Percentiles rank a stretch among this genome's conserved stretches.
Conservation (phyloP, 352 stramenopile species). For the Globisporangium viniferum region DNA sequence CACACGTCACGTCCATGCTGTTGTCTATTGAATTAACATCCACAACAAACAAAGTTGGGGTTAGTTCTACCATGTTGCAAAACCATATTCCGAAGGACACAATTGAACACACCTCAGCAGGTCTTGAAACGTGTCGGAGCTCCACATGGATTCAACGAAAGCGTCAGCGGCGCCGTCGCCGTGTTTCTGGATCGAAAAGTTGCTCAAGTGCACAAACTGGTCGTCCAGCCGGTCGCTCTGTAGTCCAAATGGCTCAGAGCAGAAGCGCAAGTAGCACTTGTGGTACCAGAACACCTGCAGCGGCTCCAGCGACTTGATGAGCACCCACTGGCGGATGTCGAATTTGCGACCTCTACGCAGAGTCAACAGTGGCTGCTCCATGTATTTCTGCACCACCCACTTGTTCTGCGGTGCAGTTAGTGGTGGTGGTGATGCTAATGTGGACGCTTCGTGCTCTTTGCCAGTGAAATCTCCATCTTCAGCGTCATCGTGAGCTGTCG, state of each 20-base stretch:
- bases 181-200: conserved; percentile 83
- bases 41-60: neutral
- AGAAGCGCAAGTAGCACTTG: conserved; percentile 78
- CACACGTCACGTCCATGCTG: conserved; percentile 46
- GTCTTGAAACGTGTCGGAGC: conserved; percentile 35
- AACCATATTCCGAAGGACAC: neutral
- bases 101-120: conserved; percentile 29
- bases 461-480: neutral
- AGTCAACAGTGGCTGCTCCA: conserved; percentile 65
- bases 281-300: conserved; percentile 62
- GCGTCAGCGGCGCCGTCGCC: conserved; percentile 9
- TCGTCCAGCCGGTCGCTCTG: conserved; percentile 31
- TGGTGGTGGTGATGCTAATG: neutral
- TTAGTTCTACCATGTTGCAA: neutral
- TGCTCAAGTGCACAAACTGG: conserved; percentile 73
- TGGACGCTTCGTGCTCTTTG: neutral
- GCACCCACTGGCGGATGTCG: conserved; percentile 85
- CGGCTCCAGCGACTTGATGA: conserved; percentile 63
- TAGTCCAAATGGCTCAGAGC: conserved; percentile 49
- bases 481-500: neutral
- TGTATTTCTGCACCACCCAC: conserved; percentile 87
- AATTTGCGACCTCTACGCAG: conserved; percentile 66
- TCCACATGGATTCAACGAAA: conserved; percentile 54
- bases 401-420: neutral
- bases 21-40: conserved; percentile 11